A percentile compares a stretch with the other conserved stretches of the same genome.
These are phyloP conservation scores for Fraxinus ornus DNA, from an alignment of 305 asterid genomes.

Conservation along the genomic window DNA sequence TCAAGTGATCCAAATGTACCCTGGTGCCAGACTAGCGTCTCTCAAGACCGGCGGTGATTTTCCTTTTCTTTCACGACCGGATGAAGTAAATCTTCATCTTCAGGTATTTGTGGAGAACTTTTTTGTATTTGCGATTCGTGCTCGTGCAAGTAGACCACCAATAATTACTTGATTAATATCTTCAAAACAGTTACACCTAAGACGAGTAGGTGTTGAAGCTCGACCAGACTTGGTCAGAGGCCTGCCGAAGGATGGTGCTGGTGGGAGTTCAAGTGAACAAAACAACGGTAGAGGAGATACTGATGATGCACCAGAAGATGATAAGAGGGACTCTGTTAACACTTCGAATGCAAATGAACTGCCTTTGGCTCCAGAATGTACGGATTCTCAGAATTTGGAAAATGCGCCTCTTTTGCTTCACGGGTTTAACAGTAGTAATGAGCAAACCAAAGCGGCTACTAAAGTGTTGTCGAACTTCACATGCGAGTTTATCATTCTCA, in stretches of 20 bases:
- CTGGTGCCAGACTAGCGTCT: slow-evolving; percentile 82
- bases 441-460: slow-evolving; percentile 22
- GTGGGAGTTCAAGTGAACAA: slow-evolving; percentile 71
- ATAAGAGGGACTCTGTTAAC: slow-evolving; percentile 32
- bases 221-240: slow-evolving; percentile 55
- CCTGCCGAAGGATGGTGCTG: slow-evolving; percentile 44
- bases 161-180: background rate
- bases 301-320: slow-evolving; percentile 48
- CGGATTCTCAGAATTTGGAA: slow-evolving; percentile 43
- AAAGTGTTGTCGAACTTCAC: slow-evolving; percentile 20
- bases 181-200: slow-evolving; percentile 77
- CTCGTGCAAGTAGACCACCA: slow-evolving; percentile 8
- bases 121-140: background rate
- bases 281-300: slow-evolving; percentile 37
- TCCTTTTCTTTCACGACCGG: slow-evolving; percentile 92
- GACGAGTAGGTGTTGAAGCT: slow-evolving; percentile 85
- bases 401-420: slow-evolving; percentile 26
- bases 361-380: slow-evolving; percentile 52
- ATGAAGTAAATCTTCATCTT: slow-evolving; percentile 96
- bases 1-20: slow-evolving; percentile 79
- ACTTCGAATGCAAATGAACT: slow-evolving; percentile 40
- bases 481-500: slow-evolving; percentile 23
- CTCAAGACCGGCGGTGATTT: slow-evolving; percentile 90
- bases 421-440: slow-evolving; percentile 27
- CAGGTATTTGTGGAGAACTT: slow-evolving; percentile 49